Base-by-base conservation (phyloP, 176 grass and related monocot genomes). In the Areca catechu region DNA sequence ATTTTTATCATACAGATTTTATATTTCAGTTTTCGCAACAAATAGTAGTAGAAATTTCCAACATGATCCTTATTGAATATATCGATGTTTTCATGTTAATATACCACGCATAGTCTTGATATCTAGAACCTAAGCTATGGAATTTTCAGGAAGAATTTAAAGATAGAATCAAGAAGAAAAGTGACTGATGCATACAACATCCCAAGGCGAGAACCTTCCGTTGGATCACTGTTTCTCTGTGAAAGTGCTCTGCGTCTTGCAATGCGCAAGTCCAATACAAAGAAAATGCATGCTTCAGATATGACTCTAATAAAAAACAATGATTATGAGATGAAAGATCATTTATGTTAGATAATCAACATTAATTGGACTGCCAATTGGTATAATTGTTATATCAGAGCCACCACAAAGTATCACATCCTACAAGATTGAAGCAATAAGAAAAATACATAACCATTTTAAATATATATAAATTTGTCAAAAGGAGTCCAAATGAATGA, bases 371-470 rank as follows among this genome's bases (percentile, higher is more conserved):
- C 34, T 61, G 93, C 94, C 94, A 64, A 98, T 93, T 37, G 94
- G 94, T 67, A 98, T 89, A 51, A 98, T 67, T 3, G 84, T 81
- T 53, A 83, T 81, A 83, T 98, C 94, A 80, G 94, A 98, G 68
- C 94, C 94, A 85, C 94, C 94, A 62, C 94, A 98, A 68, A 98
- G 94, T 88, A 98, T 98, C 65, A 93, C 61, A 68, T 98, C 84
- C 94, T 98, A 56, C 52, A 98, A 71, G 6, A 62, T 82, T 29
- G 24, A 19, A 24, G 27, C 34, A 1, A 67, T 49, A 68, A 76
- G 19, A 50, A 54, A 59, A 51, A 72, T 54, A 56, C 60, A 70
- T 19, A 62, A 21, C 12, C 50, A 21, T n/a, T 62, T 71, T n/a
- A 24, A 58, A 7, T 34, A 10, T 25, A 51, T 28, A 20, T 22